Evolutionary conservation across 345 rosid genomes (phyloP).

Genomic region (Viola odorata): DNA sequence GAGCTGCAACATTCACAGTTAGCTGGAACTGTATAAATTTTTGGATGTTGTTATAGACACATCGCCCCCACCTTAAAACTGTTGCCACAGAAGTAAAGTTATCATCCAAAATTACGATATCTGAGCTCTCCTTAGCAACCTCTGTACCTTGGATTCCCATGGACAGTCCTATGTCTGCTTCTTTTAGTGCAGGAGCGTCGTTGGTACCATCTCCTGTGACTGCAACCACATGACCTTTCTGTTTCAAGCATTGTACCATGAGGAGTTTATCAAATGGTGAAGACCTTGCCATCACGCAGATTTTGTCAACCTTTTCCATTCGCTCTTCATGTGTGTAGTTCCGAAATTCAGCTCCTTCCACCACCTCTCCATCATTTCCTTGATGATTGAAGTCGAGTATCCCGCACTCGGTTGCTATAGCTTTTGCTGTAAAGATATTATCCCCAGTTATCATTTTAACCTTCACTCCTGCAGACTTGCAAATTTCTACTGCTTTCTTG

Average conservation of each 20-base stretch:
- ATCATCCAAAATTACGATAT: conserved; percentile 27
- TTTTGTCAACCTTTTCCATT: conserved; percentile 16
- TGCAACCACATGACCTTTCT: conserved; percentile 26
- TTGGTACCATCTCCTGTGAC: conserved; percentile 30
- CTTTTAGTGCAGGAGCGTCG: conserved; percentile 26
- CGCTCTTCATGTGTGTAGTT: conserved; percentile 21
- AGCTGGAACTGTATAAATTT: conserved; percentile 28
- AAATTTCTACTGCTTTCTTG: conserved; percentile 22
- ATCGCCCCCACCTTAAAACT: conserved; percentile 26
- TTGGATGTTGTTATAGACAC: conserved; percentile 23
- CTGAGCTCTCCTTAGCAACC: conserved; percentile 28
- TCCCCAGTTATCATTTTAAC: conserved; percentile 26
- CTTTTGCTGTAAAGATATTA: conserved; percentile 28
- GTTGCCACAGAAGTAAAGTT: conserved; percentile 25
- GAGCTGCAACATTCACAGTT: conserved; percentile 28
- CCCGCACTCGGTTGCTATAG: conserved; percentile 26
- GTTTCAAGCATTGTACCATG: conserved; percentile 23
- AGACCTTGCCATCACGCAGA: conserved; percentile 28
- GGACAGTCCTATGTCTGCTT: conserved; percentile 28
- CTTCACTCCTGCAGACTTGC: conserved; percentile 23
- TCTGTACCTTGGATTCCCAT: conserved; percentile 31
- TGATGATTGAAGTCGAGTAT: conserved; percentile 8
- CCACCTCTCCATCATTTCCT: conserved; percentile 5
- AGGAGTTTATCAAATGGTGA: conserved; percentile 26
- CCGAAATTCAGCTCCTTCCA: conserved; percentile 25